Evolutionary conservation across 1,284 basidiomycete genomes (phyloP), one percentile per base, ranked within the genome.

Genomic region (Fomitiporia mediterranea): DNA sequence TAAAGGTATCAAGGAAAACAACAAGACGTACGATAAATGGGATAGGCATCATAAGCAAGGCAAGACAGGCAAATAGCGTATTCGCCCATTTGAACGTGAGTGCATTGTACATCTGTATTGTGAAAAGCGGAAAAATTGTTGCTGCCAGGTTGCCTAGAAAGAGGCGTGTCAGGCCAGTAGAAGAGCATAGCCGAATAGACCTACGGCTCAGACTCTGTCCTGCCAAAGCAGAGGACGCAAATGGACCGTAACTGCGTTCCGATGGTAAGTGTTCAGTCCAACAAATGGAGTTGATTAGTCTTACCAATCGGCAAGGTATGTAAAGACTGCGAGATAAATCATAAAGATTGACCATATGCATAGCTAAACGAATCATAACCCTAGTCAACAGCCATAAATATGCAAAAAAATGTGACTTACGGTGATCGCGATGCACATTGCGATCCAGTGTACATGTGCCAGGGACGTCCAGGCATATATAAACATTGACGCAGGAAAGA

Each of bases 161-260:
- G 23, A 46, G 42, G 28, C 15, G 9, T n/a, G 39, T 34, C 8
- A 21, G 4, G 2, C 9, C 17, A 35, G 28, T 11, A 15, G 35
- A 53, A 19, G 34, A 30, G 21, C 23, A 21, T 32, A 34, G 2
- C 28, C 28, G 28, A 23, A 11, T 30, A 25, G 34, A 73, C 78
- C 64, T 70, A 81, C 88, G 77, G 60, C 77, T 81, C 38, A 91
- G 71, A 65, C 83, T 86, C 68, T 91, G 89, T 0, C 86, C 89
- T 0, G 89, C 89, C 17, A 90, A 70, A 0, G 89, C 88, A 1
- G 86, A 89, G 0, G 85, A 88, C 3, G 89, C 89, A 60, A 83
- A 91, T 1, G 82, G 77, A 0, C 84, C 84, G 58, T 88, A 87
- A 63, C 83, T 86, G 48, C 15, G 34, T 32, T 39, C 30, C 5